Evolutionary conservation across 495 filamentous ascomycete species (phyloP), one percentile per base, ranked within the genome.

Genomic region (Neurospora sp.): DNA sequence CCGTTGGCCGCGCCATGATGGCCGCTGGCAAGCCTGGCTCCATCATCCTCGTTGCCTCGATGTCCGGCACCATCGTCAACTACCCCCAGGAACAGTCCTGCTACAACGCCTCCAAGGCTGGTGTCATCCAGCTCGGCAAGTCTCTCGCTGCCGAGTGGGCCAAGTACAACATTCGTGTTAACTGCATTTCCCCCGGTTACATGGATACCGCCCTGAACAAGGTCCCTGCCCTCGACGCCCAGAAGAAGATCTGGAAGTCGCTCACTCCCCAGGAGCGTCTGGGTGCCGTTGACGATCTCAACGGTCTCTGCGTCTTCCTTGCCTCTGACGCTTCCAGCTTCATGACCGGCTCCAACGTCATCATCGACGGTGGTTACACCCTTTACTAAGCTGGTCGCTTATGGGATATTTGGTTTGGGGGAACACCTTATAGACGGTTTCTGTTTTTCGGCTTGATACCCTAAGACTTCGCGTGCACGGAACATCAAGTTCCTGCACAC

Each of bases 81-180:
- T 91, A 89, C 78, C 91, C 92, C 1, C 91, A 93, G 79, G 88
- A 92, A 78, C 91, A 93, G 80, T 89, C 85, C 10, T 90, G 89
- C 82, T 94, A 93, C 85, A 93, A 93, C 77, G 89, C 91, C 42
- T 93, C 90, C 77, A 94, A 93, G 86, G 91, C 91, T 16, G 91
- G 87, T 74, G 92, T 93, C 42, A 89, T 93, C 77, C 89, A 92
- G 80, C 85, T 93, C 71, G 89, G 89, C 75, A 91, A 91, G 80
- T 92, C 89, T 9, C 86, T 94, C 42, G 92, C 90, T 69, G 90
- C 89, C n/a, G 91, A 94, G 78, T 93, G 92, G 92, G 90, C 90
- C 75, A 89, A 89, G 77, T 85, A 92, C 77, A 84, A 84, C 74
- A 92, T 93, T 78, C 89, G 91, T 45, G 91, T 93, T 74, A 94